Percentiles rank a stretch among this genome's conserved stretches.
These are phyloP conservation scores for Cladosporium cucumerinum DNA, from an alignment of 2,329 filamentous ascomycete species.

Conservation along the genomic window DNA sequence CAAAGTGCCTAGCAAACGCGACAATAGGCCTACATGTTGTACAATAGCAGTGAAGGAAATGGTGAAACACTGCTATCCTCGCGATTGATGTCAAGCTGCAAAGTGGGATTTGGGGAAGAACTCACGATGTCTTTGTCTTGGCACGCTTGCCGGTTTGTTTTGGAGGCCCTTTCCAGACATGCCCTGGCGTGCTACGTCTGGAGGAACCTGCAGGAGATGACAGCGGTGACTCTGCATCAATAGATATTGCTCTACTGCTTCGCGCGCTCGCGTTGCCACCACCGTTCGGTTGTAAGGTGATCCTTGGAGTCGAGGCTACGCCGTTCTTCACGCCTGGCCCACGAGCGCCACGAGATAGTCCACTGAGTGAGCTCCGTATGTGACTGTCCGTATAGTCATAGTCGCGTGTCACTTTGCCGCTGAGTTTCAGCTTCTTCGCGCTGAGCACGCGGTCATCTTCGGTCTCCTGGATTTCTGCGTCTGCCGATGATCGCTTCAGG, in stretches of 20 bases:
- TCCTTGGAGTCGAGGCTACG: constrained; percentile 24
- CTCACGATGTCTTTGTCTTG: constrained; percentile 41
- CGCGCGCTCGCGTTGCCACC: constrained; percentile 21
- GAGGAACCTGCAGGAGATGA: constrained; percentile 31
- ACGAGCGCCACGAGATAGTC: background rate
- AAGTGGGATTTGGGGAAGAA: constrained; percentile 20
- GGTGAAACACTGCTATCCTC: constrained; percentile 10
- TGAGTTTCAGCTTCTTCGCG: constrained; percentile 35
- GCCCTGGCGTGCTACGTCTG: constrained; percentile 29
- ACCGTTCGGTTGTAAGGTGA: constrained; percentile 26
- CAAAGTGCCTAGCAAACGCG: constrained; percentile 25
- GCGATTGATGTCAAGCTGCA: constrained; percentile 11
- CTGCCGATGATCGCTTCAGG: constrained; percentile 36
- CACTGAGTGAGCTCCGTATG: constrained; percentile 22
- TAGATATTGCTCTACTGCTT: constrained; percentile 28
- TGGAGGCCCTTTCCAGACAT: constrained; percentile 24
- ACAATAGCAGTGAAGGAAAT: constrained; percentile 10
- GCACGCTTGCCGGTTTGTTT: constrained; percentile 33
- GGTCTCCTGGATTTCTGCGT: constrained; percentile 31
- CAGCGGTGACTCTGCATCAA: constrained; percentile 33
- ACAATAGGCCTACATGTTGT: constrained; percentile 10
- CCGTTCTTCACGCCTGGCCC: constrained; percentile 20
- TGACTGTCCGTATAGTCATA: constrained; percentile 33
- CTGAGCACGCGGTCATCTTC: constrained; percentile 28
- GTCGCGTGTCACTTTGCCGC: constrained; percentile 29